phyloP scores from a whole-genome alignment of 2,329 filamentous ascomycete species.

The Aureobasidium pullulans region DNA sequence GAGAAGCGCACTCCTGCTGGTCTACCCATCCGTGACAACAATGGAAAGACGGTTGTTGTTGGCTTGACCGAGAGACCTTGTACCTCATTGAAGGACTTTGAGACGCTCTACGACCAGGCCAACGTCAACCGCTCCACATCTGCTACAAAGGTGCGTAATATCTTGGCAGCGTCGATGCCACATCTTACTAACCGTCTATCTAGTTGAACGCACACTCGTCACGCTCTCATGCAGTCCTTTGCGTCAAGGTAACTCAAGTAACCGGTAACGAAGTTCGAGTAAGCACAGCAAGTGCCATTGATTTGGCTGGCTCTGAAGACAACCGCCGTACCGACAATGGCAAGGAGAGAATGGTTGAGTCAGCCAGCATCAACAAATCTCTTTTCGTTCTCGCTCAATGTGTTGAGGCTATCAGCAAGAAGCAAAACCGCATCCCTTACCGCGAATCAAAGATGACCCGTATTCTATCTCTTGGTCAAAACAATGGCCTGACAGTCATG shows the following conservation, averaged over 20 bases:
- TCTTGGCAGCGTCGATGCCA: not conserved
- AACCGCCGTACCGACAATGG: constrained; percentile 91
- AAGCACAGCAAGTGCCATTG: constrained; percentile 87
- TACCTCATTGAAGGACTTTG: constrained; percentile 80
- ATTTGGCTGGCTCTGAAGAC: constrained; percentile 91
- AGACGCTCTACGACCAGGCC: constrained; percentile 80
- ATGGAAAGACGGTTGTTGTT: constrained; percentile 79
- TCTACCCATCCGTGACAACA: constrained; percentile 74
- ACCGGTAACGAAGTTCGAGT: constrained; percentile 61
- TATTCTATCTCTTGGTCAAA: constrained; percentile 85
- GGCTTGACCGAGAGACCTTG: constrained; percentile 79
- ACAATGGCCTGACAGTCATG: constrained; percentile 94
- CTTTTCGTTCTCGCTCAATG: constrained; percentile 91
- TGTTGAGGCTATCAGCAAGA: constrained; percentile 84
- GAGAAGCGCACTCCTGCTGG: constrained; percentile 80
- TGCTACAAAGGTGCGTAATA: constrained; percentile 59
- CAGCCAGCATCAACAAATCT: constrained; percentile 94
- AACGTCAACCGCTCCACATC: constrained; percentile 87
- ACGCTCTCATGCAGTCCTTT: constrained; percentile 81
- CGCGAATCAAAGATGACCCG: constrained; percentile 96
- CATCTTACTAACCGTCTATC: not conserved
- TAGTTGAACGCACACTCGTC: constrained; percentile 83
- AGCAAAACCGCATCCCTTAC: constrained; percentile 73
- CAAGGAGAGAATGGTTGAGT: constrained; percentile 87
- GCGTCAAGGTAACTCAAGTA: constrained; percentile 77